A percentile compares a stretch with the other conserved stretches of the same genome.
Evolutionary conservation across 768 basidiomycete genomes (phyloP).

Genomic region (Lentinula sp.): DNA sequence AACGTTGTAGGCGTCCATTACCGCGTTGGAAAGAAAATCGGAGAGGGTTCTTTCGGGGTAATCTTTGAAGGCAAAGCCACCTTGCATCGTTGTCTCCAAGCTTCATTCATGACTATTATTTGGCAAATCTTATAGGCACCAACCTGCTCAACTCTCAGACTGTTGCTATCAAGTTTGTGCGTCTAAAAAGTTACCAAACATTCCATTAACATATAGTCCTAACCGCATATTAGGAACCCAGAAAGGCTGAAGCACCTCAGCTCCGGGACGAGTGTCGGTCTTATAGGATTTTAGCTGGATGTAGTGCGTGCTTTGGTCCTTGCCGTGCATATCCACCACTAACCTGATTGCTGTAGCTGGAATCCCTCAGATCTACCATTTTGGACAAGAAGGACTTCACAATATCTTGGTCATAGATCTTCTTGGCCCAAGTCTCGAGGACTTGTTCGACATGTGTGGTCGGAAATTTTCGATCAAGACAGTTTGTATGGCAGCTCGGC

Average conservation of each 20-base stretch:
- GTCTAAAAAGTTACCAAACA: conserved; percentile 25
- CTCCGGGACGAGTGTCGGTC: conserved; percentile 98
- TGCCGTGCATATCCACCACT: conserved; percentile 11
- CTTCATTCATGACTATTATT: conserved; percentile 3
- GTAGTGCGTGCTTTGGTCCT: conserved; percentile 52
- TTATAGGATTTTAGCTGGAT: conserved; percentile 86
- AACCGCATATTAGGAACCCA: conserved; percentile 56
- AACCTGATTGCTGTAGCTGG: conserved; percentile 53
- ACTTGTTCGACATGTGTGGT: conserved; percentile 98
- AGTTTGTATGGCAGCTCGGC: conserved; percentile 97
- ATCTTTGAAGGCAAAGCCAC: conserved; percentile 64
- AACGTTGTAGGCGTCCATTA: conserved; percentile 96
- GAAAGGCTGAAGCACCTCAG: conserved; percentile 96
- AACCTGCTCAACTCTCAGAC: conserved; percentile 98
- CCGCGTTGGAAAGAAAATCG: conserved; percentile 98
- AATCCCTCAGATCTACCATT: conserved; percentile 99
- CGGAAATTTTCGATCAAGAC: conserved; percentile 98
- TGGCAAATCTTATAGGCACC: conserved; percentile 53
- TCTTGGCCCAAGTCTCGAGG: conserved; percentile 93
- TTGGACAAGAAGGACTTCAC: conserved; percentile 97
- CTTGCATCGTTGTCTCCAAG: conserved; percentile 17
- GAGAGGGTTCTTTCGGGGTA: conserved; percentile 97
- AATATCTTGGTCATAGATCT: conserved; percentile 99
- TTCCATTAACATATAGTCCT: not conserved
- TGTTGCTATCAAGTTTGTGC: conserved; percentile 99